These are phyloP conservation scores for Sporisorium reilianum DNA, from an alignment of 1,284 basidiomycete genomes.

Conservation along the genomic window DNA sequence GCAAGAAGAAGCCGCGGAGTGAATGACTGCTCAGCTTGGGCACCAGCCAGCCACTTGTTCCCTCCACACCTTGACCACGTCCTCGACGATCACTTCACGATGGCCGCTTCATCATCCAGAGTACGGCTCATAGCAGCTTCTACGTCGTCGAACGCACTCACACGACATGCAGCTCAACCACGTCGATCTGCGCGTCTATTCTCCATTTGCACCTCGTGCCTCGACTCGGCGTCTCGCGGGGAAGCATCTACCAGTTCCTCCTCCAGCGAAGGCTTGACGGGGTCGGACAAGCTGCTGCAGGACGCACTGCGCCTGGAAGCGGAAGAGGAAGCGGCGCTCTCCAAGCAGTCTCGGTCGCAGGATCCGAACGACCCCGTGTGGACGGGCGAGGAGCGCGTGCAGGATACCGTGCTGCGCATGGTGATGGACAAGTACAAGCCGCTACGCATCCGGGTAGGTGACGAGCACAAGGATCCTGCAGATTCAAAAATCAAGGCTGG, in stretches of 20 bases:
- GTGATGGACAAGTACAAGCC: conserved; percentile 67
- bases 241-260: not conserved
- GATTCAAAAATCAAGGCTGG: conserved; percentile 52
- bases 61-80: not conserved
- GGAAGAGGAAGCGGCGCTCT: conserved; percentile 19
- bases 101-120: not conserved
- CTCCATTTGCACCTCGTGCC: not conserved
- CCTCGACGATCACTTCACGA: not conserved
- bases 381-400: conserved; percentile 61
- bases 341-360: not conserved
- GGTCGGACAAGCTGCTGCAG: conserved; percentile 28
- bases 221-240: not conserved
- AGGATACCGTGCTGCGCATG: conserved; percentile 63
- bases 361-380: conserved; percentile 54
- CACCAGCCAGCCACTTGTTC: not conserved
- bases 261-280: conserved; percentile 17
- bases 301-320: conserved; percentile 28
- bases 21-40: too few species aligned
- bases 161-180: not conserved
- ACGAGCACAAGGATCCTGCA: conserved; percentile 15
- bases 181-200: not conserved
- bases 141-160: not conserved
- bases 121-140: conserved; percentile 1
- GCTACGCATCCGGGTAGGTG: conserved; percentile 22
- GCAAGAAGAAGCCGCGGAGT: not conserved